Evolutionary conservation across 257 asterid genomes (phyloP), one percentile per base, ranked within the genome.

Genomic region (Jacaranda mimosifolia): DNA sequence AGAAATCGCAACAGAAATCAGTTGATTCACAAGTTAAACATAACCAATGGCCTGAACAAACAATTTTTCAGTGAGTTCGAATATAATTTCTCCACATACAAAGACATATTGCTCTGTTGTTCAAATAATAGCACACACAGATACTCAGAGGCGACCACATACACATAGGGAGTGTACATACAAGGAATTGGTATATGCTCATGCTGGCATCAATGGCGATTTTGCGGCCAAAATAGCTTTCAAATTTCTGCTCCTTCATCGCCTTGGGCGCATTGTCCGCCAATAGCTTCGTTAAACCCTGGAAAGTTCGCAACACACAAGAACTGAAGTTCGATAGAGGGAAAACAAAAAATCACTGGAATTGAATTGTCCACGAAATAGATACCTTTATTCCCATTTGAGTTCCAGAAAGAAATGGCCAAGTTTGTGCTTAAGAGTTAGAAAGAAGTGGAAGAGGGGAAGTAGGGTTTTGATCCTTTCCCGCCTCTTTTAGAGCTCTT

Each of bases 161-260:
- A 71, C 18, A 57, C 51, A 64, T 69, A 46, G 14, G 40, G 17
- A 73, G 68, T 56, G 9, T 53, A 75, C 89, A 18, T 52, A 96
- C 99, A 78, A 96, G 97, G 83, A 96, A 96, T 64, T 96, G 99
- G 70, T 96, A 96, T 83, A 96, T 96, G 94, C 98, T 91, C 99
- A 93, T 93, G 90, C 99, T 96, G 75, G 98, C 99, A 63, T 96
- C 99, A 73, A 96, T 84, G 48, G 99, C 99, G 40, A 96, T 93
- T 83, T 96, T 96, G 4, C 99, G 93, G 69, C 99, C 99, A 53
- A 91, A 96, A 83, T 88, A 96, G 86, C 97, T 93, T 77, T 96
- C 97, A 55, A 96, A 96, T 82, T 91, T 96, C 85, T 93, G 98
- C 89, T 90, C 99, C 62, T 90, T 91, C 97, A 93, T 88, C 59